Conservation (phyloP, 768 basidiomycete species). For the Pholiota conissans region DNA sequence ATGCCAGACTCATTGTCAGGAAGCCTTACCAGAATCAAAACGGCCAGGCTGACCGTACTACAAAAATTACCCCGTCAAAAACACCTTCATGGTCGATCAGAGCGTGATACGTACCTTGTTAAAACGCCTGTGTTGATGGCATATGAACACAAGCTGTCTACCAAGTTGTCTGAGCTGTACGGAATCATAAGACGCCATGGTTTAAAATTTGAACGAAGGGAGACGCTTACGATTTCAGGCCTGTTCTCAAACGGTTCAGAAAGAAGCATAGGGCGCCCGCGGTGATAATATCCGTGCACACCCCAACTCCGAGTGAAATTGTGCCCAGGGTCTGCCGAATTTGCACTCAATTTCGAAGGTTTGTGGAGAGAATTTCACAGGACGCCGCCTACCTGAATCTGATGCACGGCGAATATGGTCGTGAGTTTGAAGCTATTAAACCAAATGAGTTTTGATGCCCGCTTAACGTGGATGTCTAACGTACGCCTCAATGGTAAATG, state of each 20-base stretch:
- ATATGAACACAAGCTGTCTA: constrained; percentile 56
- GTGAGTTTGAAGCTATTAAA: constrained; percentile 40
- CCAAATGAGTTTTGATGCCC: not conserved
- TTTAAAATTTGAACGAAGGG: too few species aligned
- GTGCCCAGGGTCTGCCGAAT: constrained; percentile 45
- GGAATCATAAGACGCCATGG: too few species aligned
- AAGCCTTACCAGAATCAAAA: constrained; percentile 52
- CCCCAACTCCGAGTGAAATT: constrained; percentile 51
- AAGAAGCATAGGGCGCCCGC: constrained; percentile 59
- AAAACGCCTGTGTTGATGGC: constrained; percentile 68
- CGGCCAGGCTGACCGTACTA: constrained; percentile 47
- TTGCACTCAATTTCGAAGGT: not conserved
- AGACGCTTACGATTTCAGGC: constrained; percentile 40
- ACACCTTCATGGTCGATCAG: not conserved
- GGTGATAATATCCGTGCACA: constrained; percentile 58
- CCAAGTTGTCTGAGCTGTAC: constrained; percentile 59
- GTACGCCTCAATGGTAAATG: constrained; percentile 50
- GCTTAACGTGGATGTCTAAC: constrained; percentile 2
- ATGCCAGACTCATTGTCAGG: not conserved
- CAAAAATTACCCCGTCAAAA: not conserved
- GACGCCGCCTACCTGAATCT: constrained; percentile 39
- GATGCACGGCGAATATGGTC: constrained; percentile 38
- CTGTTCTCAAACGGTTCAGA: constrained; percentile 56
- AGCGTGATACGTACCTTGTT: constrained; percentile 44
- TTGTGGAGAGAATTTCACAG: constrained; percentile 8